A percentile compares a stretch with the other conserved stretches of the same genome.
These are phyloP conservation scores for Rhexocercosporidium sp. DNA, from an alignment of 2,329 filamentous ascomycete species.

Conservation along the genomic window DNA sequence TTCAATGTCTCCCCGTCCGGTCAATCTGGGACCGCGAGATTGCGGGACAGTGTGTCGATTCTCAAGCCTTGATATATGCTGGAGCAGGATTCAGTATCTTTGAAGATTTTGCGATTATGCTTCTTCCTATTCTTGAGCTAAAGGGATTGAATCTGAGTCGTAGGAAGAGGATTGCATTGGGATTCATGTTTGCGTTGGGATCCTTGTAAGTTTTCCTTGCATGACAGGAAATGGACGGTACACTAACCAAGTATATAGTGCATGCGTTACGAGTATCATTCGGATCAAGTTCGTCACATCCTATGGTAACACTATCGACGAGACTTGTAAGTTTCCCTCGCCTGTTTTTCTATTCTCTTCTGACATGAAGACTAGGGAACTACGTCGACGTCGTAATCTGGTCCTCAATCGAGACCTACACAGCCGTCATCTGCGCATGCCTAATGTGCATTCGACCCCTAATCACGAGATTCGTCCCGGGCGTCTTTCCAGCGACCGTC, in stretches of 20 bases:
- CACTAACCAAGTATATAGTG: slow-evolving; percentile 41
- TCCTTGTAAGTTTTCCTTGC: slow-evolving; percentile 58
- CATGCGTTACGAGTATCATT: slow-evolving; percentile 59
- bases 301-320: slow-evolving; percentile 29
- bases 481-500: slow-evolving; percentile 12
- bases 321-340: slow-evolving; percentile 29
- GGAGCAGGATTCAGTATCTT: slow-evolving; percentile 72
- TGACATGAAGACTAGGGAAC: slow-evolving; percentile 29
- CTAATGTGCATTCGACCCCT: slow-evolving; percentile 50
- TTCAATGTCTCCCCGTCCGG: slow-evolving; percentile 34
- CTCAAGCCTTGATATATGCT: slow-evolving; percentile 67
- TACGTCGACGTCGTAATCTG: slow-evolving; percentile 43
- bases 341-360: background rate
- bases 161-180: slow-evolving; percentile 69
- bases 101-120: slow-evolving; percentile 69
- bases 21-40: slow-evolving; percentile 29
- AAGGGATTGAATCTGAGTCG: slow-evolving; percentile 64
- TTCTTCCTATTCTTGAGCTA: slow-evolving; percentile 68
- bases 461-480: slow-evolving; percentile 21
- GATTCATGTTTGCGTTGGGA: slow-evolving; percentile 70
- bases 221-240: background rate
- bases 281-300: slow-evolving; percentile 65
- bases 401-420: slow-evolving; percentile 42
- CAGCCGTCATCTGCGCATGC: slow-evolving; percentile 51
- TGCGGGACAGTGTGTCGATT: slow-evolving; percentile 57